A percentile compares a stretch with the other conserved stretches of the same genome.
Evolutionary conservation across 352 stramenopile genomes (phyloP).

Genomic region (Phytophthora colocasiae): DNA sequence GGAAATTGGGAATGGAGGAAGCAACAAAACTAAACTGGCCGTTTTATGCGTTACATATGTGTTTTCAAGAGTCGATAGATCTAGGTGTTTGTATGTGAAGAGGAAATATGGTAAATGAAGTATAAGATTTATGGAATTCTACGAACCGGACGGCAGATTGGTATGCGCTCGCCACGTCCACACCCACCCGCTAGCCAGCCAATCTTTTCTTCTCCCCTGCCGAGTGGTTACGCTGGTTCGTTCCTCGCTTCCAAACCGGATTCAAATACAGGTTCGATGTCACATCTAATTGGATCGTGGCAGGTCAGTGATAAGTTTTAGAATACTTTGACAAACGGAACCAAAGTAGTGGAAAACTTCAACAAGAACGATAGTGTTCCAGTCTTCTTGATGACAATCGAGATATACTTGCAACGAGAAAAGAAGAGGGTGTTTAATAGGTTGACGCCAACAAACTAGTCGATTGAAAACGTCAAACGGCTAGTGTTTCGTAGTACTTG

Average conservation of each 20-base stretch:
- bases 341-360: conserved; percentile 18
- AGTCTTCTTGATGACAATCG: neutral
- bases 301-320: conserved; percentile 5
- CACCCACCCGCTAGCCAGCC: conserved; percentile 40
- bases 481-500: too few species aligned
- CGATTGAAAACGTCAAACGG: too few species aligned
- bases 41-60: conserved; percentile 19
- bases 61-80: conserved; percentile 2
- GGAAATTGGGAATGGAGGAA: conserved; percentile 35
- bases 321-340: conserved; percentile 7
- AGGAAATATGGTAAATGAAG: conserved; percentile 10
- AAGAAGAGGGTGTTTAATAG: too few species aligned
- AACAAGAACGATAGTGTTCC: conserved; percentile 4
- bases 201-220: conserved; percentile 46
- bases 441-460: too few species aligned
- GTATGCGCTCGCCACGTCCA: conserved; percentile 38
- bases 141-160: conserved; percentile 3
- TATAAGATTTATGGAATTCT: conserved; percentile 17
- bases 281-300: conserved; percentile 28
- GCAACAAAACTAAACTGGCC: conserved; percentile 7
- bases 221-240: conserved; percentile 35
- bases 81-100: neutral
- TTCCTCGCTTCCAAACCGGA: conserved; percentile 25
- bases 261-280: conserved; percentile 21
- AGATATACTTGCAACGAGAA: too few species aligned